These are phyloP conservation scores for Aspergillus mulundensis DNA, from an alignment of 495 filamentous ascomycete genomes.

Conservation along the genomic window DNA sequence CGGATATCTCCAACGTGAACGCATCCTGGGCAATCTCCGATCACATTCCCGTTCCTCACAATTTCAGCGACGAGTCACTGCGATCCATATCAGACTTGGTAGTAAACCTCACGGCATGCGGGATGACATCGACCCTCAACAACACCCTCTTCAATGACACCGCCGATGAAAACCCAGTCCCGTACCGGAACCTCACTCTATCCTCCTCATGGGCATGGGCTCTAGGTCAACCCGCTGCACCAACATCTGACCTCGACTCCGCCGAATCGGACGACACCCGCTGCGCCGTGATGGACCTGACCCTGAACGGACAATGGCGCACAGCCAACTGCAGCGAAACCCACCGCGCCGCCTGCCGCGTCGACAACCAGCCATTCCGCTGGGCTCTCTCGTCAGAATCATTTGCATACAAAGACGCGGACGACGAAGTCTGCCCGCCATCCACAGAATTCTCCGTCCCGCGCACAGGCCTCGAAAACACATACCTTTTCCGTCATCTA, in stretches of 20 bases:
- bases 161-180: constrained; percentile 38
- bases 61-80: constrained; percentile 31
- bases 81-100: constrained; percentile 27
- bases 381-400: constrained; percentile 47
- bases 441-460: constrained; percentile 47
- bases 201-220: constrained; percentile 58
- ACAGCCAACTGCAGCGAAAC: constrained; percentile 49
- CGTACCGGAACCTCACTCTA: constrained; percentile 50
- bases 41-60: constrained; percentile 25
- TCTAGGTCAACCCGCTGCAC: constrained; percentile 44
- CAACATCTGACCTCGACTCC: constrained; percentile 18
- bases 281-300: constrained; percentile 51
- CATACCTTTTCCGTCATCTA: constrained; percentile 43
- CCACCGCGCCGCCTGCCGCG: constrained; percentile 53
- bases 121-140: constrained; percentile 56
- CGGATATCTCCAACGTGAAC: constrained; percentile 42
- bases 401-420: constrained; percentile 33
- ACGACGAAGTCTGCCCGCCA: constrained; percentile 33
- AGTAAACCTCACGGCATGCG: constrained; percentile 50
- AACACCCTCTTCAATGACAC: constrained; percentile 48
- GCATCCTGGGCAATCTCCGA: constrained; percentile 54
- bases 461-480: constrained; percentile 59
- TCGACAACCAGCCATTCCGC: constrained; percentile 43
- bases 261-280: constrained; percentile 29
- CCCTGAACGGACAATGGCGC: constrained; percentile 49